Evolutionary conservation across 805 yeast genomes (phyloP), one percentile per base, ranked within the genome.

Genomic region (Torulaspora gathmanii): DNA sequence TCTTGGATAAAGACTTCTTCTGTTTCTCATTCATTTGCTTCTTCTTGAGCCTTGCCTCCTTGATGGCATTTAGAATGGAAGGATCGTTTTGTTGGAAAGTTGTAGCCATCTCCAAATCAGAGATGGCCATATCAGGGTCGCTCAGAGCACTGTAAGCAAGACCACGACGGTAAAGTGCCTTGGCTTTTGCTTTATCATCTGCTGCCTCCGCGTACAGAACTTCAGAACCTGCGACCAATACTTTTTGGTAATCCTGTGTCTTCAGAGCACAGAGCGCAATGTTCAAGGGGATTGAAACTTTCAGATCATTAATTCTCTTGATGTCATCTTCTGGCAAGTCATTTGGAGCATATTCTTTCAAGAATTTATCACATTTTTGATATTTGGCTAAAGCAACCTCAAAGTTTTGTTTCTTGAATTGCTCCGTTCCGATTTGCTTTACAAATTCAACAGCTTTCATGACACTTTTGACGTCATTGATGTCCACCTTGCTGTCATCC

Each of bases 111-210:
- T 80, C 77, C 46, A 89, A 74, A 49, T 82, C 83, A 10, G 63
- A 67, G 40, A 83, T 69, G 0, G 96, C 95, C 46, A 71, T 75
- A 25, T 83, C 91, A 43, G 80, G 82, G 58, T 86, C 82, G 58
- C 83, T 83, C 17, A 73, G 69, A 7, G 75, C 66, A 48, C 78
- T 65, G 57, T 80, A 75, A 1, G 93, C 96, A 59, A 76, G 70
- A 29, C 95, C 96, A 64, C 91, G 81, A 64, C 98, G 82, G 71
- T 82, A 90, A 35, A 78, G 69, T 0, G 96, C 97, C 70, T 90
- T 90, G 13, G 95, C 87, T 62, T 76, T 77, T 17, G 88, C 80
- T 50, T 80, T 77, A 33, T 77, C 83, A 44, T 78, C 86, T 4
- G 80, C 69, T 2, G 53, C 64, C 29, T 78, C 83, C 20, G 74